A percentile compares a stretch with the other conserved stretches of the same genome.
phyloP scores from a whole-genome alignment of 75 land plant genomes.

The Larix kaempferi region DNA sequence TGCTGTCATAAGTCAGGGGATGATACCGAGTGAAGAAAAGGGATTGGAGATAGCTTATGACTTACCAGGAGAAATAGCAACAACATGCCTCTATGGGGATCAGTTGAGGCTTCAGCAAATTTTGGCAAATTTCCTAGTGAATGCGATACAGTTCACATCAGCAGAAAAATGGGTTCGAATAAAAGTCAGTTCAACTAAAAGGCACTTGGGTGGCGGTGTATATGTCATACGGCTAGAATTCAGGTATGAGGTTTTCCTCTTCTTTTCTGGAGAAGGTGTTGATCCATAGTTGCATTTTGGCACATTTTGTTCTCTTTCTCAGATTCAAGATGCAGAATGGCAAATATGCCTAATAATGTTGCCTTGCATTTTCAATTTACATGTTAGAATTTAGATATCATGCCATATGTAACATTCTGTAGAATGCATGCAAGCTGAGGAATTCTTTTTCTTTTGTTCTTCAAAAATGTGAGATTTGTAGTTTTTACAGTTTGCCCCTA shows the following conservation, averaged over 20 bases:
- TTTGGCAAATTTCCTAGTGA: conserved; percentile 43
- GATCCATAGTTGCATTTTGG: background rate
- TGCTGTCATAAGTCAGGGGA: conserved; percentile 58
- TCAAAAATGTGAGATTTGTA: background rate
- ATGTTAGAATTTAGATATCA: background rate
- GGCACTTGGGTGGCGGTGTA: conserved; percentile 43
- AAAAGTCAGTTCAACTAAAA: conserved; percentile 31
- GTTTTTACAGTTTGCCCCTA: background rate
- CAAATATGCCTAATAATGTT: background rate
- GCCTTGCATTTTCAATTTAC: background rate
- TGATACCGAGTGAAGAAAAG: conserved; percentile 47
- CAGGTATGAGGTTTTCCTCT: conserved; percentile 33
- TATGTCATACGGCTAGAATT: conserved; percentile 55
- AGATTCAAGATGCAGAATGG: background rate
- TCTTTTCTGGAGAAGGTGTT: background rate
- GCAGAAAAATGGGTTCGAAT: conserved; percentile 39
- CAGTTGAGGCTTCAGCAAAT: conserved; percentile 62
- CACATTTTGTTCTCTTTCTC: background rate
- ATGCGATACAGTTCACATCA: conserved; percentile 43
- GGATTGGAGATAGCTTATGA: conserved; percentile 31
- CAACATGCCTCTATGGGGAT: conserved; percentile 47
- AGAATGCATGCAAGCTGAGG: background rate
- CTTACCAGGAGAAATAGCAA: conserved; percentile 17
- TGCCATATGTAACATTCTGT: background rate
- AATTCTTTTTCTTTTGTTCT: too few species aligned